Conservation (phyloP, 2,329 filamentous ascomycete species). For the Microcera coccophila region DNA sequence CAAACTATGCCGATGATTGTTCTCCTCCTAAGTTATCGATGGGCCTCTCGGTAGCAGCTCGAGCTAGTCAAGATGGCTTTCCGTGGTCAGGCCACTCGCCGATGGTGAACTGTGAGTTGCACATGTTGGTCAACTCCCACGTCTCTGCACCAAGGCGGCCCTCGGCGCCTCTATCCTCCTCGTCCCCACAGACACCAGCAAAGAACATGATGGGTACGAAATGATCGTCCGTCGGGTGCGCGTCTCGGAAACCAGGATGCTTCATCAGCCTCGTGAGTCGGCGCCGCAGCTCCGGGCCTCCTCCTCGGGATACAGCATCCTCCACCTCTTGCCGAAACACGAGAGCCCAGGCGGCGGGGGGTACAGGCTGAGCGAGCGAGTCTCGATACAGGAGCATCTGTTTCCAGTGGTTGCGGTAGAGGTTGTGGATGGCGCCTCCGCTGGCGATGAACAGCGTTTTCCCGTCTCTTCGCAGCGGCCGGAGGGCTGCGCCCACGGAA, state of each 20-base stretch:
- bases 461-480: slow-evolving; percentile 7
- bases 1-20: too few relatives aligned
- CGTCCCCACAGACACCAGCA: slow-evolving; percentile 51
- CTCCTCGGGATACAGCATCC: slow-evolving; percentile 46
- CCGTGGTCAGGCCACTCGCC: too few relatives aligned
- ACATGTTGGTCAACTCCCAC: slow-evolving; percentile 66
- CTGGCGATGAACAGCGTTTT: slow-evolving; percentile 51
- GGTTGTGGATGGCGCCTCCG: slow-evolving; percentile 65
- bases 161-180: slow-evolving; percentile 41
- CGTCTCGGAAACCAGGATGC: slow-evolving; percentile 61
- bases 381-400: slow-evolving; percentile 58
- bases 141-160: slow-evolving; percentile 53
- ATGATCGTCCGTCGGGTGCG: slow-evolving; percentile 67
- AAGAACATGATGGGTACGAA: slow-evolving; percentile 65
- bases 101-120: slow-evolving; percentile 57
- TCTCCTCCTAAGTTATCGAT: too few relatives aligned
- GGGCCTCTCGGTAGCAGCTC: too few relatives aligned
- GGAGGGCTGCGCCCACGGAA: slow-evolving; percentile 15
- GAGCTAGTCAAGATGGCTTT: not conserved
- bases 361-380: slow-evolving; percentile 11
- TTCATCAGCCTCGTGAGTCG: slow-evolving; percentile 63
- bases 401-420: slow-evolving; percentile 63
- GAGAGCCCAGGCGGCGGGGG: slow-evolving; percentile 46
- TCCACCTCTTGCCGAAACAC: slow-evolving; percentile 64
- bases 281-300: slow-evolving; percentile 51